A percentile compares a stretch with the other conserved stretches of the same genome.
Evolutionary conservation across 805 yeast genomes (phyloP).

Genomic region (Saturnispora sekii): DNA sequence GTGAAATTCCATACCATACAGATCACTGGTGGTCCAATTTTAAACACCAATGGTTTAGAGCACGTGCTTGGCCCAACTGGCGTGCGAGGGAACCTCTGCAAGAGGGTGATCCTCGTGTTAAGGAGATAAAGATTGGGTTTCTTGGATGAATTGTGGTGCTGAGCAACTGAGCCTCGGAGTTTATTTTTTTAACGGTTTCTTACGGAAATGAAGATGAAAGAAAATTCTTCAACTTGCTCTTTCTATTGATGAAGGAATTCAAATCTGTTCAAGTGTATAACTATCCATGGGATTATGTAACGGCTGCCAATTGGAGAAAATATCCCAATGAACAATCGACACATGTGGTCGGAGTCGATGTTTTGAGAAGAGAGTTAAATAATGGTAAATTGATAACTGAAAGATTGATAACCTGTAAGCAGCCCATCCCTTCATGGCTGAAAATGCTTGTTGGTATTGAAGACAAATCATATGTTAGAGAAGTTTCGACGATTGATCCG

Average conservation of each 20-base stretch:
- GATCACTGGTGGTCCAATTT: constrained; percentile 26
- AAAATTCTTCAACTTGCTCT: background rate
- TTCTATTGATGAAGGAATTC: constrained; percentile 61
- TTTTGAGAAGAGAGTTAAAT: constrained; percentile 61
- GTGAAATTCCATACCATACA: constrained; percentile 30
- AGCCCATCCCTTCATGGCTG: constrained; percentile 79
- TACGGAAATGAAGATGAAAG: background rate
- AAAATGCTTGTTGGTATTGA: constrained; percentile 61
- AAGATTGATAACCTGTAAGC: constrained; percentile 80
- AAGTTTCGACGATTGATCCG: constrained; percentile 77
- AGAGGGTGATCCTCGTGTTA: background rate
- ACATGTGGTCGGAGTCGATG: constrained; percentile 92
- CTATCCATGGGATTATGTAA: constrained; percentile 89
- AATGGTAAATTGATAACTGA: constrained; percentile 63
- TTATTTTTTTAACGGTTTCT: background rate
- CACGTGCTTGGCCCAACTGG: constrained; percentile 29
- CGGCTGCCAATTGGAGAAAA: constrained; percentile 94
- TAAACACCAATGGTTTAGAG: constrained; percentile 27
- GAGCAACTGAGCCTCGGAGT: background rate
- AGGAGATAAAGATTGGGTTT: background rate
- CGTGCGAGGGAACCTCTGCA: constrained; percentile 3
- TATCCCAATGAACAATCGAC: constrained; percentile 92
- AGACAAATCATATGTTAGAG: constrained; percentile 73
- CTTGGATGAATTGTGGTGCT: background rate
- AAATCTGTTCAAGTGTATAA: constrained; percentile 57